These are phyloP conservation scores for Blastobotrys terrestris DNA, from an alignment of 805 yeast genomes.

Conservation along the genomic window DNA sequence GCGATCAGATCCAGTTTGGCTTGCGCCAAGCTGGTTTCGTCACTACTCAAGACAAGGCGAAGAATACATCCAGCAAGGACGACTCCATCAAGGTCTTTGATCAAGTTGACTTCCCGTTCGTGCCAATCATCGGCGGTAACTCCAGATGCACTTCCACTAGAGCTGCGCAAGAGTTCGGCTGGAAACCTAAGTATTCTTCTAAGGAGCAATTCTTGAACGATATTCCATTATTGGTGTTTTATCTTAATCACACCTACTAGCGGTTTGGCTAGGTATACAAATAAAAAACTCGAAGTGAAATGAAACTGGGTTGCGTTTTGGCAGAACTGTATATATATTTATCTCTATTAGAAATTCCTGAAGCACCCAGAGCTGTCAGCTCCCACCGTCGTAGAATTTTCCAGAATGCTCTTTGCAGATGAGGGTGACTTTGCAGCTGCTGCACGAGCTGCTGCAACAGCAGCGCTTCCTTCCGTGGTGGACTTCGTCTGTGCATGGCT, in stretches of 20 bases:
- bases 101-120: slow-evolving; percentile 48
- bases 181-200: slow-evolving; percentile 25
- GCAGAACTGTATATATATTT: background rate
- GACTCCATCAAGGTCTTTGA: slow-evolving; percentile 52
- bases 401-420: background rate
- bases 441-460: background rate
- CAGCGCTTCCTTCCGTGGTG: too few relatives aligned
- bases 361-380: background rate
- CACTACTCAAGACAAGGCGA: slow-evolving; percentile 29
- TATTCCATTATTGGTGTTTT: background rate
- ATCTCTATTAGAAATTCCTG: background rate
- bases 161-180: slow-evolving; percentile 35
- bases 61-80: slow-evolving; percentile 42
- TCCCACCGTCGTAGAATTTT: background rate
- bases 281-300: too few relatives aligned
- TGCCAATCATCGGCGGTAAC: slow-evolving; percentile 44
- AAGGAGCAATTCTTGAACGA: slow-evolving; percentile 9
- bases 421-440: background rate
- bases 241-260: background rate
- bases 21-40: slow-evolving; percentile 7
- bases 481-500: too few relatives aligned
- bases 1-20: slow-evolving; percentile 12
- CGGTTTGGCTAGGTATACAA: background rate
- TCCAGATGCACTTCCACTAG: slow-evolving; percentile 44
- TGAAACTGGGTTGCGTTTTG: too few relatives aligned